These are phyloP conservation scores for Neobulgaria alba DNA, from an alignment of 2,329 filamentous ascomycete species.

Conservation along the genomic window DNA sequence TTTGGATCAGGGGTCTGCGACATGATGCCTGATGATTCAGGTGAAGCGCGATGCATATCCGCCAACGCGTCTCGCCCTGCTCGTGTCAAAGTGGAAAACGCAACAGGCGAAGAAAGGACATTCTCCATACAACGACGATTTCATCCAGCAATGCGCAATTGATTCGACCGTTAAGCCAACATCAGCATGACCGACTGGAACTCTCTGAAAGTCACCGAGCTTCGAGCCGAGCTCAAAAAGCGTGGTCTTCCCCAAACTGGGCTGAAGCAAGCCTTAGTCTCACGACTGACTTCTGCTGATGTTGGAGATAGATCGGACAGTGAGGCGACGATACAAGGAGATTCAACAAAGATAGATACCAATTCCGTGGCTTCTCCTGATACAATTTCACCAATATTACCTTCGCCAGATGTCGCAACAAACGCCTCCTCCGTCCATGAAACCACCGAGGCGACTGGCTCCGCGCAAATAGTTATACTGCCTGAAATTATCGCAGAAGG, in stretches of 20 bases:
- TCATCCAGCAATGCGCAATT: constrained; percentile 17
- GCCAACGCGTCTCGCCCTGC: no score
- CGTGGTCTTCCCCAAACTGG: constrained; percentile 62
- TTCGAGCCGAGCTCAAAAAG: constrained; percentile 66
- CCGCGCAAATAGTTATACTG: not conserved
- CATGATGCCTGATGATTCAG: no score
- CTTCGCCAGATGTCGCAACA: constrained; percentile 1
- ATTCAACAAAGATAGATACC: constrained; percentile 16
- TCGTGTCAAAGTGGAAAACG: no score
- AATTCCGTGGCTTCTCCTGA: constrained; percentile 20
- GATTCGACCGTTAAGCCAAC: not conserved
- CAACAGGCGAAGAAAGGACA: no score
- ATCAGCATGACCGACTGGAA: constrained; percentile 41
- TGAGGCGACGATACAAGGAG: constrained; percentile 24
- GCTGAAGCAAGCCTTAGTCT: constrained; percentile 63
- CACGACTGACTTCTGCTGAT: constrained; percentile 46
- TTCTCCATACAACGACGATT: no score
- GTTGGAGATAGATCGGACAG: constrained; percentile 29
- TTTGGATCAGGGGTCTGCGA: no score
- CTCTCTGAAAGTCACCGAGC: constrained; percentile 63
- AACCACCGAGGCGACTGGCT: not conserved
- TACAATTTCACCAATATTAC: constrained; percentile 14
- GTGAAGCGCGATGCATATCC: no score
- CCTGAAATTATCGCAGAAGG: not conserved
- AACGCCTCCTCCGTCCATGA: not conserved